Conservation (phyloP, 345 rosid species). For the Angophora floribunda region DNA sequence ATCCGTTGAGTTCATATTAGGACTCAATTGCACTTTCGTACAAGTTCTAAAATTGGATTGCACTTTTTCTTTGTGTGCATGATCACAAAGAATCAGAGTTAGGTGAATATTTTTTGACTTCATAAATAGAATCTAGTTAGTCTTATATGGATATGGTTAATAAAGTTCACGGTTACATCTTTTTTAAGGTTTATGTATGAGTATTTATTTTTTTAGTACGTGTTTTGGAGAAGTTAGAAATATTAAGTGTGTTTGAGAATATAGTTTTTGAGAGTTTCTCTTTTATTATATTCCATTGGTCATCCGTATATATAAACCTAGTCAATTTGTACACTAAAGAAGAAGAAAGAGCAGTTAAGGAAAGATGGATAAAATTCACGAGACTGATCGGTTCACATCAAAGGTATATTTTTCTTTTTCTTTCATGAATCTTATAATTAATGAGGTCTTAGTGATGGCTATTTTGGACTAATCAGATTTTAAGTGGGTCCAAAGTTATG, state of each 20-base stretch:
- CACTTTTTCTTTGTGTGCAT: neutral
- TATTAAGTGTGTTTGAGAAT: neutral
- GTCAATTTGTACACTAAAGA: neutral
- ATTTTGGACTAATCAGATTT: neutral
- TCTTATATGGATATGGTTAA: neutral
- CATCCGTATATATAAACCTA: neutral
- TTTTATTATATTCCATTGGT: neutral
- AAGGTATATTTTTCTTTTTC: neutral
- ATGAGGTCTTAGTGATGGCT: neutral
- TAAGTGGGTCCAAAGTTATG: neutral
- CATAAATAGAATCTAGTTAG: neutral
- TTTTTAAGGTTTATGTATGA: neutral
- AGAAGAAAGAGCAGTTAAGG: neutral
- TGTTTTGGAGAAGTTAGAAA: neutral
- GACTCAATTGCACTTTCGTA: too few relatives aligned
- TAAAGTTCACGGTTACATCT: neutral
- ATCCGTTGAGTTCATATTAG: too few relatives aligned
- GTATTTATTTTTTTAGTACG: neutral
- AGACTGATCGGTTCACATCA: neutral
- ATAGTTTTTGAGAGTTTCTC: neutral
- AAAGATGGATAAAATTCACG: neutral
- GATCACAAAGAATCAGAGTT: neutral
- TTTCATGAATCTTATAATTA: neutral
- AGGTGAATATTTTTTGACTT: neutral
- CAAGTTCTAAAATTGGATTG: too few relatives aligned